phyloP scores from a whole-genome alignment of 2,329 filamentous ascomycete species.

The Scedosporium dehoogii region DNA sequence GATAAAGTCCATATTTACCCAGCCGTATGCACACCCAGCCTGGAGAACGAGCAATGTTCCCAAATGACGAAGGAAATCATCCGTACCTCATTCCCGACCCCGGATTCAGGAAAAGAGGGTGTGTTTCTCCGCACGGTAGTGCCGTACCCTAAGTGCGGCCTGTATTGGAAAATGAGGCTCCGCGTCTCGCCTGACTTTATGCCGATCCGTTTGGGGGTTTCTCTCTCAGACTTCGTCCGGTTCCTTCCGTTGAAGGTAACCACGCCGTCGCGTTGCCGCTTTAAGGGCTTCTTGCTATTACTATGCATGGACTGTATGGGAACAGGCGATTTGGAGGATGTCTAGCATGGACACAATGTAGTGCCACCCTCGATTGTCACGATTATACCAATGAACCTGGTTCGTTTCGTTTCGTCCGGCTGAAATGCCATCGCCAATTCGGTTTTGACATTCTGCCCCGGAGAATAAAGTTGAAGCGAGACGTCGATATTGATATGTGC shows the following conservation, averaged over 20 bases:
- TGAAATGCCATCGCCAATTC: not conserved
- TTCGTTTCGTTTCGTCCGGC: not conserved
- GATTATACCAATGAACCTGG: not conserved
- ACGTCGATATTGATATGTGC: not conserved
- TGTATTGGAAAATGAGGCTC: not conserved
- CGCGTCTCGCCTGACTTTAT: not conserved
- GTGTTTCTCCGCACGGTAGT: not conserved
- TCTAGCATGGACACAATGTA: not conserved
- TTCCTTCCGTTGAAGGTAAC: not conserved
- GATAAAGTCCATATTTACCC: not conserved
- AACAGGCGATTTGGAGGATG: not conserved
- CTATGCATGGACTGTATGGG: not conserved
- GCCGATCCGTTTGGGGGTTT: not conserved
- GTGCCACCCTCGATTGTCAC: not conserved
- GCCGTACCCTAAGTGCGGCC: not conserved
- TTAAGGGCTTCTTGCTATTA: not conserved
- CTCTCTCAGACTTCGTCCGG: not conserved
- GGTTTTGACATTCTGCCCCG: not conserved
- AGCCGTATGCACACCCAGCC: not conserved
- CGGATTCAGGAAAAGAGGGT: not conserved
- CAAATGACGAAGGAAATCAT: not conserved
- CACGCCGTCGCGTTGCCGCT: not conserved
- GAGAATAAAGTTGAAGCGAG: not conserved
- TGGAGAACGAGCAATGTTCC: not conserved
- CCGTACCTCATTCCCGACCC: not conserved